Evolutionary conservation across 1,284 basidiomycete species (phyloP), one percentile per base, ranked within the genome.

Genomic region (Rhodotorula sp.): DNA sequence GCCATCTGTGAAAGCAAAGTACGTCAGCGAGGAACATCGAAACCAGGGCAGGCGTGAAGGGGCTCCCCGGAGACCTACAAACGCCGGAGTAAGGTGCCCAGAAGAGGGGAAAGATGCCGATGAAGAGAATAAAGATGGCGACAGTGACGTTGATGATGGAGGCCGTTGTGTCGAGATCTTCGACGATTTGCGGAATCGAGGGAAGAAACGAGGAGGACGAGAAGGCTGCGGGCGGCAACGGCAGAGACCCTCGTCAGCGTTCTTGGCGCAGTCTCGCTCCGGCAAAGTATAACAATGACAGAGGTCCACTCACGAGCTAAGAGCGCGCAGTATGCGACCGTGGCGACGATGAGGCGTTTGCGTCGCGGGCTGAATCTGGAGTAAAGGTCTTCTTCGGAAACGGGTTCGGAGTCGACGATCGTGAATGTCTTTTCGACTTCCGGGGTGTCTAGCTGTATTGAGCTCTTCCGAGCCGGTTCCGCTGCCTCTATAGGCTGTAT

Each of bases 201-300:
- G 89, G 90, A 4, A 89, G 83, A 80, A 90, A 90, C 3, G 87
- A 85, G 7, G 87, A 86, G 2, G 87, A 84, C 0, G 89, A 85
- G 77, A 90, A 87, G 43, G 89, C 89, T 90, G 76, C 38, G 26
- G 18, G 12, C 12, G 38, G 38, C 38, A 12, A 26, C 16, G n/a
- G n/a, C n/a, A 3, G 6, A 19, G 43, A 62, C 8, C 50, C 18
- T 23, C 23, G 31, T 47, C 49, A n/a, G 45, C 19, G 16, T 7
- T 38, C 38, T 38, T 10, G 38, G 38, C 19, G 18, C 58, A 59
- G 18, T 1, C 21, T 59, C 45, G 34, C 34, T 2, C 12, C 34
- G 31, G 16, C 15, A 26, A 14, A 1, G 15, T 10, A 10, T 38
- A 38, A 10, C 38, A 38, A 4, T 34, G 34, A 6, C 14, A 7